Conservation (phyloP, 805 yeast species). For the Millerozyma miso region DNA sequence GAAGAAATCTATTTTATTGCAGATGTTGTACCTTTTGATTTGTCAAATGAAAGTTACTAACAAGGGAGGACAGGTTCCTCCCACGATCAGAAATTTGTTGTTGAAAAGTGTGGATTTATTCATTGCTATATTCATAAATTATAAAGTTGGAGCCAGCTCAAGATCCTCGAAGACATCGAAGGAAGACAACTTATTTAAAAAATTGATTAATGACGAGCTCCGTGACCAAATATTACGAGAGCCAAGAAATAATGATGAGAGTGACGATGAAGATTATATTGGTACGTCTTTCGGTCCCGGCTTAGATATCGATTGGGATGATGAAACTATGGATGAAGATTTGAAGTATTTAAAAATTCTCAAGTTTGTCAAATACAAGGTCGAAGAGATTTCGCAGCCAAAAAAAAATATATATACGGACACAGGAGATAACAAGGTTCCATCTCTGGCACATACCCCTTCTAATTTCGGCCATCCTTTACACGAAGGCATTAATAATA, state of each 20-base stretch:
- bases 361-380: slow-evolving; percentile 39
- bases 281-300: slow-evolving; percentile 14
- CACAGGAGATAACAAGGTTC: not conserved
- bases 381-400: slow-evolving; percentile 5
- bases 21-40: slow-evolving; percentile 39
- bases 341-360: slow-evolving; percentile 39
- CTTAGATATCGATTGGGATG: slow-evolving; percentile 43
- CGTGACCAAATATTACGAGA: slow-evolving; percentile 34
- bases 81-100: slow-evolving; percentile 17
- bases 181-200: slow-evolving; percentile 35
- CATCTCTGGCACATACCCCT: not conserved
- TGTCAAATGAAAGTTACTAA: slow-evolving; percentile 36
- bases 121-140: slow-evolving; percentile 35
- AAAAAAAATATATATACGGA: not conserved
- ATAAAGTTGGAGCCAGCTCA: slow-evolving; percentile 22
- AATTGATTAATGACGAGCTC: slow-evolving; percentile 36
- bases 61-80: slow-evolving; percentile 15
- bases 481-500: not conserved
- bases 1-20: slow-evolving; percentile 38
- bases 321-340: slow-evolving; percentile 45
- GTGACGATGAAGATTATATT: slow-evolving; percentile 22
- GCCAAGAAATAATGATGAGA: slow-evolving; percentile 24
- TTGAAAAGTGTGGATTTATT: slow-evolving; percentile 28
- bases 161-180: slow-evolving; percentile 17
- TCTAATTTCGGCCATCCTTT: not conserved